Base-by-base conservation (phyloP, 164 flowering plant genomes). In the Amborella trichopoda region DNA sequence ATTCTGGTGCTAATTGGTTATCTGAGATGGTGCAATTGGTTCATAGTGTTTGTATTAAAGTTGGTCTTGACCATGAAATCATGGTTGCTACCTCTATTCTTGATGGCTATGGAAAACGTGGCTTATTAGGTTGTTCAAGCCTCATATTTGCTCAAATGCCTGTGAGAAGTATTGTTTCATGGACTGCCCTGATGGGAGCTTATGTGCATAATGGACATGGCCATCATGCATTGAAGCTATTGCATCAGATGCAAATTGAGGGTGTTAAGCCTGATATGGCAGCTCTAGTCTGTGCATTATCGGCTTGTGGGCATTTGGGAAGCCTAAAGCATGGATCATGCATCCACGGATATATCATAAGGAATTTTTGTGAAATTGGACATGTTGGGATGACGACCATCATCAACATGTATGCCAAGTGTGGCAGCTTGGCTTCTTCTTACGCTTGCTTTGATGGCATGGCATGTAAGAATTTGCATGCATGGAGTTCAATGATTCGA, bases 131-230 rank as follows among this genome's bases (percentile, higher is more conserved):
- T 25, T 53, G 56, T 17, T 67, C 77, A 27, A 50, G 67, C 49
- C 53, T 42, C 11, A 73, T 78, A 39, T 89, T 89, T 55, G 69
- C 68, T 44, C 58, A 52, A 41, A 71, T 78, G 80, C 72, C 58
- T 45, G 48, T 52, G 14, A 74, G 44, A 66, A 74, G 62, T 53
- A 66, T 70, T 48, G 88, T 85, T 50, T 76, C 94, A 28, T 89
- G 95, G 95, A 85, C 94, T 72, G 75, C 95, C n/a, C 53, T 89
- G 22, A 69, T 85, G 57, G 71, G 78, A 50, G 84, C 80, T 55
- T 70, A 76, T 71, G 74, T 79, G 40, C 61, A 60, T 14, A 21
- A 55, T 48, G 70, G 76, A 2, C 27, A 73, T 69, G 80, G 91
- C 86, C 12, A 23, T 40, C 77, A 78, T 28, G 77, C 85, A 50